Evolutionary conservation across 306 rosid species (phyloP).

Genomic region (Ammopiptanthus mongolicus): DNA sequence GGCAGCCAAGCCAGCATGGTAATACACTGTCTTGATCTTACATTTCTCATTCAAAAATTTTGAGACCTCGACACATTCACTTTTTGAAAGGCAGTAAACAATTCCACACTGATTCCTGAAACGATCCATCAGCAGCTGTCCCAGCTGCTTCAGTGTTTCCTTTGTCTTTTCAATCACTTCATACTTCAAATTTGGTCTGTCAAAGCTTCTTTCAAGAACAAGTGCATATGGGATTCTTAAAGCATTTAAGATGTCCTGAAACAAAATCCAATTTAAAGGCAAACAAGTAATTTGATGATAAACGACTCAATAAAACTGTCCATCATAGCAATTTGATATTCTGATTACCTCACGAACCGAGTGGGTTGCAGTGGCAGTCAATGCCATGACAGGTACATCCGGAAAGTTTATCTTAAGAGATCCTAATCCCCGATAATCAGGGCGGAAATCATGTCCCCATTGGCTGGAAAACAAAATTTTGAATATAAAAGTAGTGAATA

Average conservation of each 20-base stretch:
- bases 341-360: slow-evolving; percentile 69
- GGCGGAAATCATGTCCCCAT: slow-evolving; percentile 99
- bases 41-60: slow-evolving; percentile 61
- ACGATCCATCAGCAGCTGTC: slow-evolving; percentile 52
- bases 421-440: slow-evolving; percentile 87
- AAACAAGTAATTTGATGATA: neutral
- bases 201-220: slow-evolving; percentile 94
- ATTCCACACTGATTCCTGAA: slow-evolving; percentile 80
- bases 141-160: slow-evolving; percentile 76
- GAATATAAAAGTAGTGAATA: neutral
- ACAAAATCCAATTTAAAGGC: slow-evolving; percentile 6
- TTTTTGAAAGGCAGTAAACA: slow-evolving; percentile 92
- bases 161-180: slow-evolving; percentile 80
- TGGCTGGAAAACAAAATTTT: slow-evolving; percentile 53
- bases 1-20: slow-evolving; percentile 87
- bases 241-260: slow-evolving; percentile 82
- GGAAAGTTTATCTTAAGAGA: slow-evolving; percentile 81
- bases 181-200: slow-evolving; percentile 89
- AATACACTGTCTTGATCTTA: slow-evolving; percentile 67
- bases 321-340: neutral
- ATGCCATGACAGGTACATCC: slow-evolving; percentile 83
- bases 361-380: slow-evolving; percentile 97
- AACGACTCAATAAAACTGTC: neutral
- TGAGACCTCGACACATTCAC: slow-evolving; percentile 85
- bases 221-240: slow-evolving; percentile 78